Percentiles rank a stretch among this genome's conserved stretches.
Evolutionary conservation across 176 grass and related monocot species (phyloP).

Genomic region (Thalia dealbata): DNA sequence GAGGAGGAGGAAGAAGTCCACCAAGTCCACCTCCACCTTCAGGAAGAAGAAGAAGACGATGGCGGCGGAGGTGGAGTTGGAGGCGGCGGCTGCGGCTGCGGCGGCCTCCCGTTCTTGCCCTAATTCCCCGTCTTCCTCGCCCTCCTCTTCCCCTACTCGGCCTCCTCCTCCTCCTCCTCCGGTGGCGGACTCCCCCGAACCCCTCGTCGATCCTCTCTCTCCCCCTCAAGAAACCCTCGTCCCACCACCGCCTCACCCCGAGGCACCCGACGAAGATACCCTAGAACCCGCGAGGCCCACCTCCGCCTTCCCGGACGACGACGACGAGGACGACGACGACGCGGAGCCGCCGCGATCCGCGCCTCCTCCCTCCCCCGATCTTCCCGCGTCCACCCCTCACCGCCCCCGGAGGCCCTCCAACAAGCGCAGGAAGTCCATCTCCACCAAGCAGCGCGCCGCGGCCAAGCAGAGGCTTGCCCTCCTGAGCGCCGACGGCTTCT

Average conservation of each 20-base stretch:
- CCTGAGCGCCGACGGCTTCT: slow-evolving; percentile 15
- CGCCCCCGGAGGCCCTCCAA: slow-evolving; percentile 1
- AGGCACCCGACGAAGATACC: not conserved
- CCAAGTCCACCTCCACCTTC: too few relatives aligned
- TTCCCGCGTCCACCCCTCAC: not conserved
- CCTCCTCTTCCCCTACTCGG: not conserved
- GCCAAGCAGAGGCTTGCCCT: slow-evolving; percentile 37
- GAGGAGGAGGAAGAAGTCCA: too few relatives aligned
- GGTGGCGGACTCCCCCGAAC: not conserved
- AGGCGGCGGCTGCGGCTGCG: too few relatives aligned
- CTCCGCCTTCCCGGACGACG: not conserved
- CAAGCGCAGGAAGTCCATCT: slow-evolving; percentile 43
- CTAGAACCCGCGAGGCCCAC: not conserved
- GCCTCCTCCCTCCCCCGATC: not conserved
- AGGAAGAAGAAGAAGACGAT: not conserved
- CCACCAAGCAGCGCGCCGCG: slow-evolving; percentile 37
- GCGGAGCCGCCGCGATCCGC: not conserved
- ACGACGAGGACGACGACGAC: not conserved
- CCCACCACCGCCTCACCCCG: not conserved
- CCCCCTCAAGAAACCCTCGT: not conserved
- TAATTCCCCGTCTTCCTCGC: not conserved
- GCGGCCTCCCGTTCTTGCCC: not conserved
- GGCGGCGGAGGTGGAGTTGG: too few relatives aligned
- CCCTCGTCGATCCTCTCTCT: not conserved
- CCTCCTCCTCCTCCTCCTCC: not conserved